These are phyloP conservation scores for Coffea humblotiana DNA, from an alignment of 305 asterid genomes.

Conservation along the genomic window DNA sequence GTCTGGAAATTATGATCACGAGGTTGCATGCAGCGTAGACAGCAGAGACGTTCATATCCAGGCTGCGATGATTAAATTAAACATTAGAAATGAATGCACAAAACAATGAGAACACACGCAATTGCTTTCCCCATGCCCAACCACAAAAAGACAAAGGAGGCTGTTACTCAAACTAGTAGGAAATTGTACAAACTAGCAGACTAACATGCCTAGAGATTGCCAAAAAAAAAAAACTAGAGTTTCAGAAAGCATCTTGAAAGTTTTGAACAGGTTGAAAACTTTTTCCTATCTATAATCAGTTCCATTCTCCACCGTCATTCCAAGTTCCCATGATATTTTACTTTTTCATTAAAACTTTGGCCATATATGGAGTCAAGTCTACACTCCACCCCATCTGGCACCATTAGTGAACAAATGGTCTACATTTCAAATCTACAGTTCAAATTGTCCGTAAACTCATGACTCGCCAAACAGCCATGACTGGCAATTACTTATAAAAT, in stretches of 20 bases:
- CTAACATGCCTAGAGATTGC: background rate
- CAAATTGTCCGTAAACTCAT: background rate
- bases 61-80: constrained; percentile 47
- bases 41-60: constrained; percentile 87
- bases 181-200: background rate
- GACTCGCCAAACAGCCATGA: background rate
- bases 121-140: background rate
- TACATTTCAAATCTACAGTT: background rate
- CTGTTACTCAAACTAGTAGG: background rate
- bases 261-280: background rate
- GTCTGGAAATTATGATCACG: constrained; percentile 93
- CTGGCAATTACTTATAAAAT: background rate
- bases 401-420: background rate
- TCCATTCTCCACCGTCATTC: background rate
- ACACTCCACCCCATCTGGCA: background rate
- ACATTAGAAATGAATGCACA: background rate
- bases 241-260: background rate
- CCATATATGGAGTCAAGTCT: background rate
- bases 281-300: background rate
- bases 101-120: background rate
- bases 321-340: background rate
- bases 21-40: constrained; percentile 91
- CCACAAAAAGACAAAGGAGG: background rate
- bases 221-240: background rate
- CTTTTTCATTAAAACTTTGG: background rate